A percentile compares a stretch with the other conserved stretches of the same genome.
Conservation (phyloP, 2,329 filamentous ascomycete species). For the Phaeosphaeriaceae sp. region DNA sequence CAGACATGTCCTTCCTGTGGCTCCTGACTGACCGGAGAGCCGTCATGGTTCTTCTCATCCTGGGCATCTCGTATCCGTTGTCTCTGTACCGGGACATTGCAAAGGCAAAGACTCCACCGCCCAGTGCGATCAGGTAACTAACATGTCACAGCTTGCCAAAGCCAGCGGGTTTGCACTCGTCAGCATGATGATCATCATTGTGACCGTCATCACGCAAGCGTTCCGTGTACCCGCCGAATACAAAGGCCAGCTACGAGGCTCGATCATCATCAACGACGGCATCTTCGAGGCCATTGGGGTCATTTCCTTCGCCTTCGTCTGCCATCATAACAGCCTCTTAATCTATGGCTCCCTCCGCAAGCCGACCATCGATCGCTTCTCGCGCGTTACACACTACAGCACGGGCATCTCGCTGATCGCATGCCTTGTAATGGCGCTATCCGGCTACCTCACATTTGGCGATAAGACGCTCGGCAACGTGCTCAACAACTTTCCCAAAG, state of each 20-base stretch:
- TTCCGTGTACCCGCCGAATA: slow-evolving; percentile 74
- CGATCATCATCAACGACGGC: slow-evolving; percentile 81
- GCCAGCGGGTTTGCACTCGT: slow-evolving; percentile 91
- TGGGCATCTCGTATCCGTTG: slow-evolving; percentile 88
- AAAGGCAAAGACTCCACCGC: slow-evolving; percentile 61
- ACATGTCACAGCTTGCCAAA: slow-evolving; percentile 78
- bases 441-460: slow-evolving; percentile 92
- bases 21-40: slow-evolving; percentile 82
- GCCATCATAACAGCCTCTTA: slow-evolving; percentile 93
- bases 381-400: slow-evolving; percentile 91
- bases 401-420: slow-evolving; percentile 90
- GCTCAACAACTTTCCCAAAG: slow-evolving; percentile 92
- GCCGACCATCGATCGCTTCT: slow-evolving; percentile 94
- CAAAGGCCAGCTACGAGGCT: slow-evolving; percentile 74
- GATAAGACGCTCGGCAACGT: slow-evolving; percentile 93
- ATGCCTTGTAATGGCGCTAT: slow-evolving; percentile 85
- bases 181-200: slow-evolving; percentile 89
- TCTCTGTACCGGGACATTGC: slow-evolving; percentile 96
- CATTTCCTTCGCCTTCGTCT: slow-evolving; percentile 88
- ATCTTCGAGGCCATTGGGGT: slow-evolving; percentile 97
- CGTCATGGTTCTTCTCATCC: slow-evolving; percentile 85
- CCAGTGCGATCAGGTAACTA: slow-evolving; percentile 30
- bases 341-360: slow-evolving; percentile 96
- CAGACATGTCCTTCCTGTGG: slow-evolving; percentile 77
- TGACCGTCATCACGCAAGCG: slow-evolving; percentile 87